Evolutionary conservation across 2,329 filamentous ascomycete genomes (phyloP).

Genomic region (Pestalotiopsis sp.): DNA sequence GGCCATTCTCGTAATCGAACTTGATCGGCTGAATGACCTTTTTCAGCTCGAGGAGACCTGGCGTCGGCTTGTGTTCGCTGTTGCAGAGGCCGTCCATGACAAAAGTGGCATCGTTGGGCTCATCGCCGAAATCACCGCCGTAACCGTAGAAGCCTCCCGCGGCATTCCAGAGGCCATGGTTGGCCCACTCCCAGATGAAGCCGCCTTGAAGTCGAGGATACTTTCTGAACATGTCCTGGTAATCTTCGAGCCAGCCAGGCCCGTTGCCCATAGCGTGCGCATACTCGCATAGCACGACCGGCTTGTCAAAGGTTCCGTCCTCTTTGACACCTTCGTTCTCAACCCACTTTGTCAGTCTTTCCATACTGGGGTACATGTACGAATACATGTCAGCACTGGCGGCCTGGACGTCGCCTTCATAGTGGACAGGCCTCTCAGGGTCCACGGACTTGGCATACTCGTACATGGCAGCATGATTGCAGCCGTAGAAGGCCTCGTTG

Average conservation of each 20-base stretch:
- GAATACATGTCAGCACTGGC: slow-evolving; percentile 65
- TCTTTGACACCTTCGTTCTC: slow-evolving; percentile 40
- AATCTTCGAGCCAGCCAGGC: slow-evolving; percentile 68
- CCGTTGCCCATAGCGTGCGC: slow-evolving; percentile 73
- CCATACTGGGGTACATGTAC: slow-evolving; percentile 64
- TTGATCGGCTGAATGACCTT: slow-evolving; percentile 58
- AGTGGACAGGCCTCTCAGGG: slow-evolving; percentile 60
- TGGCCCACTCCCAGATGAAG: slow-evolving; percentile 67
- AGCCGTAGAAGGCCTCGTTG: slow-evolving; percentile 72
- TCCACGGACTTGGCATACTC: slow-evolving; percentile 60
- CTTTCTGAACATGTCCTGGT: slow-evolving; percentile 62
- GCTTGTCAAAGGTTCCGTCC: slow-evolving; percentile 52
- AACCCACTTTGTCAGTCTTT: slow-evolving; percentile 48
- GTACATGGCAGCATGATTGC: slow-evolving; percentile 69
- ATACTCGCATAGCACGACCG: slow-evolving; percentile 60
- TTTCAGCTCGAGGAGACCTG: slow-evolving; percentile 56
- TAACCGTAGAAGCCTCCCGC: slow-evolving; percentile 54
- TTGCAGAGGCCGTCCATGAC: slow-evolving; percentile 61
- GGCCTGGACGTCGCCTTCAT: slow-evolving; percentile 64
- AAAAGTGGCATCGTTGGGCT: slow-evolving; percentile 60
- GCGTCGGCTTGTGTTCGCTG: slow-evolving; percentile 55
- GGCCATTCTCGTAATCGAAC: slow-evolving; percentile 35
- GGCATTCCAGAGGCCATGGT: slow-evolving; percentile 56
- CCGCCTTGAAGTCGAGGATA: slow-evolving; percentile 65
- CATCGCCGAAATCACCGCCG: slow-evolving; percentile 57